Base-by-base conservation (phyloP, 139 green algal species). In the Chlorella ohadii region DNA sequence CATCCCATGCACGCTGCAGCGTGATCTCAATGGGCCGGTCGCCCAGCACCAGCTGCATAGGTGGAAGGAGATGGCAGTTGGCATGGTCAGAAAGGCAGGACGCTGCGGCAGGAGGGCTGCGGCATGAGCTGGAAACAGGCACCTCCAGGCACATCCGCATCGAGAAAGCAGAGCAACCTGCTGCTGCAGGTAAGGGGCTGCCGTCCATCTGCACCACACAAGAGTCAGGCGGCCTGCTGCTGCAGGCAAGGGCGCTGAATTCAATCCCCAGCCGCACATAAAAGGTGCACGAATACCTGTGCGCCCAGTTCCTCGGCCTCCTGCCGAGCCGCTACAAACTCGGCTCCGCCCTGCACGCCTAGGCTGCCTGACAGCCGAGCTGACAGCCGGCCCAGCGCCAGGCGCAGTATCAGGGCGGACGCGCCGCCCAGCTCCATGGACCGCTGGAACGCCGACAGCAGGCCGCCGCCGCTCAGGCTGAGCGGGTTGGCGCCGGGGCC, bases 1-100 rank as follows among this genome's bases (percentile, higher is more conserved):
- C 90, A 0, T 84, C 86, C 94, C 94, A 97, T 0, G 91, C 93
- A 0, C 94, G 87, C 78, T 87, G 71, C 79, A 97, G 87, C 13
- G 89, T 97, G 56, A 98, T 94, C 84, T 98, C 94, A 34, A 98
- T 95, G 0, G 94, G 95, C 56, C 95, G 72, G 85, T 98, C 94
- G 0, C 94, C 94, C 51, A 98, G 87, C 74, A 98, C 94, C n/a
- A 98, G 38, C 55, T 93, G 83, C 70, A 56, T 15, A 11, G 25
- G 6, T 31, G 59, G 9, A 13, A 28, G 70, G 39, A 0, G 3
- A 56, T 13, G 39, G 39, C 25, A 22, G 6, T 2, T 1, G 22
- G 51, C 2, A 51, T 9, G 9, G 44, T 51, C 6, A 51, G 44
- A n/a, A n/a, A n/a, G n/a, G n/a, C n/a, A n/a, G n/a, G n/a, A n/a